Percentiles rank a stretch among this genome's conserved stretches.
Conservation (phyloP, 345 rosid species). For the Pistacia integerrima region DNA sequence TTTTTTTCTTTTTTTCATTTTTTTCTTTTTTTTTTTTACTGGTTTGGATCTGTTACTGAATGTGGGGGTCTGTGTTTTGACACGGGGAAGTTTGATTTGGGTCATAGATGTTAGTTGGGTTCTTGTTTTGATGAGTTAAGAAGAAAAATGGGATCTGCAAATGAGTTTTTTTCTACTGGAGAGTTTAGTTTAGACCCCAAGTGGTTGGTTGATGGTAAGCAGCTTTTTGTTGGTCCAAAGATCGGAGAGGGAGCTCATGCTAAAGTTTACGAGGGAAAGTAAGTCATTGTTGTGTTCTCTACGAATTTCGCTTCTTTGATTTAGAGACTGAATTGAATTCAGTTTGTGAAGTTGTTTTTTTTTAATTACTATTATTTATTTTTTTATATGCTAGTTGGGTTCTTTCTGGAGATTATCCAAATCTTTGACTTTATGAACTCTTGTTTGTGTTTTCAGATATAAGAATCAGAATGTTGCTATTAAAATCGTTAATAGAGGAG, state of each 20-base stretch:
- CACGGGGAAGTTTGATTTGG: background rate
- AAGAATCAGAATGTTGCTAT: slow-evolving; percentile 84
- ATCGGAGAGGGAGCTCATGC: slow-evolving; percentile 99
- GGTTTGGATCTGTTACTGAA: slow-evolving; percentile 39
- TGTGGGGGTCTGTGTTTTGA: slow-evolving; percentile 11
- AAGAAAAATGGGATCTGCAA: slow-evolving; percentile 74
- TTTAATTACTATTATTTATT: background rate
- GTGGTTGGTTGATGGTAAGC: slow-evolving; percentile 93
- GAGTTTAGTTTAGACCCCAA: slow-evolving; percentile 73
- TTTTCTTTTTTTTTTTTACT: slow-evolving; percentile 28
- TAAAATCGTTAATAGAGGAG: slow-evolving; percentile 78
- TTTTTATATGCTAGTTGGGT: background rate
- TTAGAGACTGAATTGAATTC: background rate
- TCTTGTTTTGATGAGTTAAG: slow-evolving; percentile 24
- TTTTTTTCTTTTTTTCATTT: slow-evolving; percentile 13
- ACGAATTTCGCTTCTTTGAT: background rate
- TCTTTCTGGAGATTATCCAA: slow-evolving; percentile 9
- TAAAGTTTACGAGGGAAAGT: slow-evolving; percentile 98
- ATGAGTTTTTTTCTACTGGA: slow-evolving; percentile 57
- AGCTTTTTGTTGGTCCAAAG: slow-evolving; percentile 93
- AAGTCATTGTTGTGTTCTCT: slow-evolving; percentile 41
- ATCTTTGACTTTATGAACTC: slow-evolving; percentile 11
- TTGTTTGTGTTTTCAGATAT: slow-evolving; percentile 50
- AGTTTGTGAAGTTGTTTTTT: background rate
- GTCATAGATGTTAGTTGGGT: slow-evolving; percentile 2